phyloP scores from a whole-genome alignment of 1,284 basidiomycete genomes.

The Serendipita sp. region DNA sequence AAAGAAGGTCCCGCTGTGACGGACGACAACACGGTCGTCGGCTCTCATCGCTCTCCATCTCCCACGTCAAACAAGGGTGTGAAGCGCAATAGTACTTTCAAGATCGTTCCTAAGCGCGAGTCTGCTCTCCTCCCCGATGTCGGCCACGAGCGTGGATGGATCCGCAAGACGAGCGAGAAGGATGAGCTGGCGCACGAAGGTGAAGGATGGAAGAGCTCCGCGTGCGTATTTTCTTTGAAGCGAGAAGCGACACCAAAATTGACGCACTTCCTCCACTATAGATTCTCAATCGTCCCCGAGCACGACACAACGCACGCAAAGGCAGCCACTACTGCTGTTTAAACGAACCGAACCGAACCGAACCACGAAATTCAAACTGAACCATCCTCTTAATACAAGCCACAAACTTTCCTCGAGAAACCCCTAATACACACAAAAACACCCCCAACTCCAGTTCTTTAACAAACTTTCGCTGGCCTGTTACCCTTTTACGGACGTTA shows the following conservation, averaged over 20 bases:
- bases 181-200: conserved; percentile 35
- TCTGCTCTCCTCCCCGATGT: conserved; percentile 42
- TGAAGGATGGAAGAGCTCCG: conserved; percentile 53
- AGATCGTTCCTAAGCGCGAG: conserved; percentile 49
- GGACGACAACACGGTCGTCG: not conserved
- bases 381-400: too few relatives aligned
- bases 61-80: conserved; percentile 5
- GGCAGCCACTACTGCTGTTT: not conserved
- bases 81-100: conserved; percentile 26
- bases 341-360: not conserved
- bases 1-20: not conserved
- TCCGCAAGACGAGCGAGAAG: conserved; percentile 46
- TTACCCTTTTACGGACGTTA: too few relatives aligned
- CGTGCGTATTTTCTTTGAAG: conserved; percentile 26
- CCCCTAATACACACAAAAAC: too few relatives aligned
- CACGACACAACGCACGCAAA: not conserved
- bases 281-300: conserved; percentile 9
- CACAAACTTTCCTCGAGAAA: too few relatives aligned
- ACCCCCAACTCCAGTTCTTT: too few relatives aligned
- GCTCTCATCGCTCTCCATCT: not conserved
- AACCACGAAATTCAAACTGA: too few relatives aligned
- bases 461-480: too few relatives aligned
- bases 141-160: conserved; percentile 60
- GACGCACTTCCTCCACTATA: not conserved
- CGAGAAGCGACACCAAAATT: not conserved